Evolutionary conservation across 2,329 filamentous ascomycete species (phyloP).

Genomic region (Diaporthe capsici): DNA sequence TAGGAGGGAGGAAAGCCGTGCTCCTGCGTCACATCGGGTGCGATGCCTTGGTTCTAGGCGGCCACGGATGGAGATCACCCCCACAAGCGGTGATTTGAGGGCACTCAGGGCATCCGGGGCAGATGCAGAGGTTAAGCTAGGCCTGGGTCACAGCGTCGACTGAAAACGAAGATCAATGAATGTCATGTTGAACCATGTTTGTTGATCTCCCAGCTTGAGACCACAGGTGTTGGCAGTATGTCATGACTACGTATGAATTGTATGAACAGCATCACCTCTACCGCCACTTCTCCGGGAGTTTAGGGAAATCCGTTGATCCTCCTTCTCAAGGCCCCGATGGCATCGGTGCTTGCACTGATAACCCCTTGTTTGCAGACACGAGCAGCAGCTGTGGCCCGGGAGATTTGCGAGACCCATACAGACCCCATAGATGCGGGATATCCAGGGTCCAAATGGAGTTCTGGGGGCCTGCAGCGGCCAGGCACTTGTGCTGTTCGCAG

Average conservation of each 20-base stretch:
- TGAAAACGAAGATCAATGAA: background rate
- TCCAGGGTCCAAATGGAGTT: background rate
- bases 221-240: background rate
- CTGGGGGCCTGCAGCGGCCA: background rate
- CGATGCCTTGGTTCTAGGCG: background rate
- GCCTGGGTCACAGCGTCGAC: too few species aligned
- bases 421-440: background rate
- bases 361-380: background rate
- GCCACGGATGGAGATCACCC: background rate
- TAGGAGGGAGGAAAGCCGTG: background rate
- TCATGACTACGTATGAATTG: background rate
- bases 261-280: background rate
- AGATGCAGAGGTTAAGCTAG: too few species aligned
- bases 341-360: background rate
- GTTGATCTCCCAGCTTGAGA: background rate
- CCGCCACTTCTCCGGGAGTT: background rate
- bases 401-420: slow-evolving; percentile 10
- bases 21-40: background rate
- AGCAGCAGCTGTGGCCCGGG: background rate
- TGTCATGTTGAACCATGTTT: background rate
- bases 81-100: slow-evolving; percentile 4
- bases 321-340: background rate
- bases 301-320: background rate
- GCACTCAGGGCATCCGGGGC: background rate
- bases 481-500: background rate